Conservation (phyloP, 2,329 filamentous ascomycete species). For the Pestalotiopsis sp. region DNA sequence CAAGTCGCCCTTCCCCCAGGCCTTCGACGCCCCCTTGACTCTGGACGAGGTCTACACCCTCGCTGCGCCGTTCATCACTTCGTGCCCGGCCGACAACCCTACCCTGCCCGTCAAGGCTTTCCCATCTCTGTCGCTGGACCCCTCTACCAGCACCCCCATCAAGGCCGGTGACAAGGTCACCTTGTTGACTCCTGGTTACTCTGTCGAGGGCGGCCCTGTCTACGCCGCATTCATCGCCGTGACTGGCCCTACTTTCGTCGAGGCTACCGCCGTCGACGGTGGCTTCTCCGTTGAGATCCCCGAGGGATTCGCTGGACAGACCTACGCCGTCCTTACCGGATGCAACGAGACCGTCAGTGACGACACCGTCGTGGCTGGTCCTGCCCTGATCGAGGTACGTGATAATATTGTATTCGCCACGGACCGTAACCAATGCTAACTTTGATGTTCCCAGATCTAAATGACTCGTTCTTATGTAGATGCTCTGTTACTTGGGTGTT, state of each 20-base stretch:
- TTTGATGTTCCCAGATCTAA: background rate
- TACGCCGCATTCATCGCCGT: slow-evolving; percentile 41
- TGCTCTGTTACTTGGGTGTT: background rate
- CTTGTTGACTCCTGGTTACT: slow-evolving; percentile 28
- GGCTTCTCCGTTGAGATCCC: slow-evolving; percentile 32
- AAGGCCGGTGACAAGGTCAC: slow-evolving; percentile 21
- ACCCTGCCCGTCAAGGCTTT: slow-evolving; percentile 64
- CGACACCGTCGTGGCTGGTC: slow-evolving; percentile 39
- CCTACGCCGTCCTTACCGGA: slow-evolving; percentile 41
- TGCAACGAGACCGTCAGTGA: slow-evolving; percentile 38
- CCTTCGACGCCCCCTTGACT: slow-evolving; percentile 62
- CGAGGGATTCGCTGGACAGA: slow-evolving; percentile 36
- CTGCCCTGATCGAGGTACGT: slow-evolving; percentile 32
- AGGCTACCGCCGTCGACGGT: slow-evolving; percentile 26
- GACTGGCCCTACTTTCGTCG: slow-evolving; percentile 35
- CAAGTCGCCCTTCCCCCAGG: slow-evolving; percentile 56
- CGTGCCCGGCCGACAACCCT: slow-evolving; percentile 57
- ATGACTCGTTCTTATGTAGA: background rate
- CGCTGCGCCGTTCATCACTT: slow-evolving; percentile 63
- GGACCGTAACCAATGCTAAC: background rate
- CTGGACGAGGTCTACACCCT: slow-evolving; percentile 65
- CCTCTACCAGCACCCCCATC: slow-evolving; percentile 21
- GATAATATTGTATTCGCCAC: background rate
- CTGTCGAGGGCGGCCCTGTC: slow-evolving; percentile 24
- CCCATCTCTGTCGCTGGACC: slow-evolving; percentile 44